Base-by-base conservation (phyloP, 2,329 filamentous ascomycete species). In the Achaetomium macrosporum region DNA sequence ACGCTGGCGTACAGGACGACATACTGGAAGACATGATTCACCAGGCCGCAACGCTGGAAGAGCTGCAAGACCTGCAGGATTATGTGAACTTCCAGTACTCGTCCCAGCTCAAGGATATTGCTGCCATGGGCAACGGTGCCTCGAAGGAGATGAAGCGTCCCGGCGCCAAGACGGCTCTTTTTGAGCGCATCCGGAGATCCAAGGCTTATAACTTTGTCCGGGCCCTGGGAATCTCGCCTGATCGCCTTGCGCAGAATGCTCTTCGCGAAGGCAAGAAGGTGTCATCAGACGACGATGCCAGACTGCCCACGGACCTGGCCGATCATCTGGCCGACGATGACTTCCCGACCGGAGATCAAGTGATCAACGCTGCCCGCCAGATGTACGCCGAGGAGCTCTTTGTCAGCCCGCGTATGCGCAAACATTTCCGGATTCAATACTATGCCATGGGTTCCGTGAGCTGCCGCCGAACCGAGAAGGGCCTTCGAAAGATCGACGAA, bases 21-120 rank as follows among this genome's bases (percentile, higher is more conserved):
- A 84, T 89, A 52, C 83, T 97, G 39, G 87, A 92, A 42, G 85
- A 91, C 60, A 85, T 96, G 77, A 79, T 93, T n/a, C 77, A 80
- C 1, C 77, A 83, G 53, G 90, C 91, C 3, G 82, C 82, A 5
- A 92, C 87, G 0, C 91, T 96, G 77, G 93, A 99, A 66, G 93
- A 99, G 66, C 78, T 99, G 16, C 93, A 99, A 66, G 93, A 99
- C 68, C 73, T 99, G 19, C 92, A 97, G 66, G 93, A 99, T 65
- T 97, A 97, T 63, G 75, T 97, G 49, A 90, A 97, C 65, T 99
- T 99, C 70, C 87, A 91, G 64, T 97, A 97, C 63, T 83, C 88
- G 5, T 76, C 83, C 3, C 84, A 95, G 66, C 76, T 97, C 45
- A 92, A 88, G 66, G 91, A 97, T 58, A 71, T 95, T 44, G 81